Conservation (phyloP, 2,329 filamentous ascomycete species). For the Metarhizium humberi region DNA sequence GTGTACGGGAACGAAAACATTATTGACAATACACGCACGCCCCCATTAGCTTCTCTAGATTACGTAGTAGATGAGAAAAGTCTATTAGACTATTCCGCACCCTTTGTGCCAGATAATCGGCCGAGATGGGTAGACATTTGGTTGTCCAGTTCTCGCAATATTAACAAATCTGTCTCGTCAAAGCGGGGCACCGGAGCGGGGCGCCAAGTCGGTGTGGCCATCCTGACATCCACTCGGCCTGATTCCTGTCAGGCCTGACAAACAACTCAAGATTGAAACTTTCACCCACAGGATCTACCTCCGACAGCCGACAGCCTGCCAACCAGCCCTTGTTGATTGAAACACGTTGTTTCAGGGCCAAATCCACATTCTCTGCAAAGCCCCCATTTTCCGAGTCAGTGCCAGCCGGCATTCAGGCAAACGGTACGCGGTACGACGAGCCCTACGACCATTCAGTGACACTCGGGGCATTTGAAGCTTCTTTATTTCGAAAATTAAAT, state of each 20-base stretch:
- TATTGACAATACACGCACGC: no score
- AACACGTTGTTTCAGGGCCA: no score
- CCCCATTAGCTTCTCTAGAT: no score
- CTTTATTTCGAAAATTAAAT: constrained; percentile 6
- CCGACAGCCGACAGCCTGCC: neutral
- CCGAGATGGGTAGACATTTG: no score
- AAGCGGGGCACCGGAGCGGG: no score
- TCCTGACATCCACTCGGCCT: neutral
- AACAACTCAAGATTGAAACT: neutral
- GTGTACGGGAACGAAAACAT: no score
- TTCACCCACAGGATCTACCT: neutral
- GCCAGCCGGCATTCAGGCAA: neutral
- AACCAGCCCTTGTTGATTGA: neutral
- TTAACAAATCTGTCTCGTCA: no score
- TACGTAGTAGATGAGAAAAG: no score
- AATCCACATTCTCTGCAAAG: neutral
- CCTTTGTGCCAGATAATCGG: no score
- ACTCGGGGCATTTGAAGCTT: neutral
- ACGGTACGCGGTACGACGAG: neutral
- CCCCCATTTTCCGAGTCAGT: neutral
- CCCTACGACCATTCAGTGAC: neutral
- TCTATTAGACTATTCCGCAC: no score
- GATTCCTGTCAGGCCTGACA: neutral
- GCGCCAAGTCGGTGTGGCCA: no score
- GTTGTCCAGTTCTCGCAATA: no score